These are phyloP conservation scores for Rosa persica DNA, from an alignment of 306 rosid species.

Conservation along the genomic window DNA sequence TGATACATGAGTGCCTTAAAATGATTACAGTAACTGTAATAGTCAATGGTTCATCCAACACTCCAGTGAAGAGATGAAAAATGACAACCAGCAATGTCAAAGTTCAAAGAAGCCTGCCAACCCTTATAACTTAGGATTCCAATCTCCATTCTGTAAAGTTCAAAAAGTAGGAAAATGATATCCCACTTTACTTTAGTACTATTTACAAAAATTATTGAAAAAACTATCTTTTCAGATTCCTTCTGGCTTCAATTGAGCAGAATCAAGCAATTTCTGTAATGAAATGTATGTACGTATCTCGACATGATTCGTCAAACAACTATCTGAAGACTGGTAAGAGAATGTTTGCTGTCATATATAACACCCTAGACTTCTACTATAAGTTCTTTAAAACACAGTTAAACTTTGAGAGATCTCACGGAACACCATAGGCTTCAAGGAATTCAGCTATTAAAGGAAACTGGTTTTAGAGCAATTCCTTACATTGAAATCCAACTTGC, in stretches of 20 bases:
- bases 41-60: slow-evolving; percentile 4
- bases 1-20: neutral
- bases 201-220: neutral
- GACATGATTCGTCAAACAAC: neutral
- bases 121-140: slow-evolving; percentile 3
- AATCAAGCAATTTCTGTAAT: neutral
- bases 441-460: neutral
- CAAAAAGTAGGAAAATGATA: slow-evolving; percentile 1
- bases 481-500: slow-evolving; percentile 32
- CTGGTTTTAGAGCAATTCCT: slow-evolving; percentile 22
- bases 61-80: slow-evolving; percentile 2
- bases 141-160: slow-evolving; percentile 1
- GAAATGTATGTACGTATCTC: neutral
- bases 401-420: neutral
- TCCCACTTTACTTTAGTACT: neutral
- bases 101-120: neutral
- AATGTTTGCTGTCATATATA: neutral
- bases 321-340: neutral
- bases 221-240: neutral
- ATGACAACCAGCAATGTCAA: neutral
- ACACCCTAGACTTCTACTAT: neutral
- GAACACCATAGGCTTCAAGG: neutral
- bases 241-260: neutral
- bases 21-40: neutral
- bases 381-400: neutral